These are phyloP conservation scores for Fistulifera solaris DNA, from an alignment of 108 stramenopile species.

Conservation along the genomic window DNA sequence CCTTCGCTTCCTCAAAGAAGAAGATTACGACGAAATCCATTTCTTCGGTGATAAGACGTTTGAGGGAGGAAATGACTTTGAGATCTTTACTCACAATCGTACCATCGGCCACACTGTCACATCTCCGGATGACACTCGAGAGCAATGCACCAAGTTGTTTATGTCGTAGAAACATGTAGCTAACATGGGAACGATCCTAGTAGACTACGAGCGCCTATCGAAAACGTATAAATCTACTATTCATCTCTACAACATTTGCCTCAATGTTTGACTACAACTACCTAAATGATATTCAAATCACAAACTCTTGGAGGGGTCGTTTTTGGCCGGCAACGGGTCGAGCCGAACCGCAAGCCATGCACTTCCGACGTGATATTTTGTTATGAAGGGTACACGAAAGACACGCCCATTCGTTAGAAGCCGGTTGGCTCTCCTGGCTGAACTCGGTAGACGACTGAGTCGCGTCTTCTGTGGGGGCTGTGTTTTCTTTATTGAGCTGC, in stretches of 20 bases:
- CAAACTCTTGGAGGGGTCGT: background rate
- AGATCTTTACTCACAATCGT: conserved; percentile 88
- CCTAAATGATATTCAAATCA: no score
- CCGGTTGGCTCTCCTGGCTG: background rate
- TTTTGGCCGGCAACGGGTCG: no score
- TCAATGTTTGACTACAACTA: no score
- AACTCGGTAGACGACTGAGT: conserved; percentile 5
- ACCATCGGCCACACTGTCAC: conserved; percentile 96
- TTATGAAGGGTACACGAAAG: conserved; percentile 44
- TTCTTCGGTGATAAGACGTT: conserved; percentile 99
- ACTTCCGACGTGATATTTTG: conserved; percentile 27
- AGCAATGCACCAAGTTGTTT: conserved; percentile 87
- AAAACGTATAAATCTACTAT: no score
- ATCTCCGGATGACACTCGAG: conserved; percentile 90
- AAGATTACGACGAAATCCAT: conserved; percentile 96
- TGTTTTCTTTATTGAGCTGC: conserved; percentile 7
- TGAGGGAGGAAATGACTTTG: conserved; percentile 98
- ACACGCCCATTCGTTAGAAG: conserved; percentile 34
- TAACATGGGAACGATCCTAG: no score
- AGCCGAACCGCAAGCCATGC: conserved; percentile 24
- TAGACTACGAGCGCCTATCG: no score
- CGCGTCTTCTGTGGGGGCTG: background rate
- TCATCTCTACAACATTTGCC: no score
- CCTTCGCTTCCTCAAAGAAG: conserved; percentile 65
- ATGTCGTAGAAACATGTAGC: background rate